Evolutionary conservation across 129 eudicot species (phyloP).

Genomic region (Apium graveolens): DNA sequence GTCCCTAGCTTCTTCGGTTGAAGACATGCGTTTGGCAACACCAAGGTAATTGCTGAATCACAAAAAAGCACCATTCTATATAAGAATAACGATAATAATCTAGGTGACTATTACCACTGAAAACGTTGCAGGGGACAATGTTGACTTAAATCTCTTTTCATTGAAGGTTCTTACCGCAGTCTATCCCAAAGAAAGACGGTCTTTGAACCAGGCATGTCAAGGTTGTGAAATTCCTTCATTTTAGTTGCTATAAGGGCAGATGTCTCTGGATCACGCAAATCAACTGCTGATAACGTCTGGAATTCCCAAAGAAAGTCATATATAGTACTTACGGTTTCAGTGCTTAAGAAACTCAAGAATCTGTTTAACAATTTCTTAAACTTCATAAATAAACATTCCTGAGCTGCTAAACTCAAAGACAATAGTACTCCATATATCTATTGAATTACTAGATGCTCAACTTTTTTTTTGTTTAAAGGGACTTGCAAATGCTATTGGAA

Average conservation of each 20-base stretch:
- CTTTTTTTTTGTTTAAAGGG: not conserved
- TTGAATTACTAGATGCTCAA: not conserved
- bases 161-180: conserved; percentile 49
- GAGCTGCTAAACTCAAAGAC: not conserved
- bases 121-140: not conserved
- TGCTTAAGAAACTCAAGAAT: not conserved
- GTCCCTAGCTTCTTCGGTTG: conserved; percentile 39
- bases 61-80: not conserved
- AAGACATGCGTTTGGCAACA: conserved; percentile 50
- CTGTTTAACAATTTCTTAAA: not conserved
- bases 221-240: conserved; percentile 82
- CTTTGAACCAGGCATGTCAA: conserved; percentile 84
- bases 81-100: conserved; percentile 10
- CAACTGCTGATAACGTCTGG: conserved; percentile 89
- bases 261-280: conserved; percentile 75
- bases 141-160: not conserved
- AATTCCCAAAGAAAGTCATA: conserved; percentile 14
- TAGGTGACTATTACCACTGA: conserved; percentile 7
- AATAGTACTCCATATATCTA: not conserved
- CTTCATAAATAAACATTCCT: not conserved
- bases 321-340: not conserved
- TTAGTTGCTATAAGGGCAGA: conserved; percentile 85
- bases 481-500: not conserved
- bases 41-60: conserved; percentile 59
- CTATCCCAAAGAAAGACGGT: conserved; percentile 59